A percentile compares a stretch with the other conserved stretches of the same genome.
phyloP scores from a whole-genome alignment of 805 yeast species.

The Hanseniaspora vineae region DNA sequence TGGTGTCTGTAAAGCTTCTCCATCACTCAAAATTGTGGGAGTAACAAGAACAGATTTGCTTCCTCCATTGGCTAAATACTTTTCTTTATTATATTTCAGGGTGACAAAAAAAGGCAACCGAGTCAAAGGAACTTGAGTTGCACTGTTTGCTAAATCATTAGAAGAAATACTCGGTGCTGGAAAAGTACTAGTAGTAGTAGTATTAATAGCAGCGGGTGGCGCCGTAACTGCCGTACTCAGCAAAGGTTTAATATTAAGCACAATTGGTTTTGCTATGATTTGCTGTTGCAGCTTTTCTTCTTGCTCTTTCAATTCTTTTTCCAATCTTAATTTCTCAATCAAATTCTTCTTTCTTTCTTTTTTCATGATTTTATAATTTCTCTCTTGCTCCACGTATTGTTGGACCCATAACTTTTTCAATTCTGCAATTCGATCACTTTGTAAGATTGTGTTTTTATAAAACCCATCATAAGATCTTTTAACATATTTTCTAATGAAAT shows the following conservation, averaged over 20 bases:
- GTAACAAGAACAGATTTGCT: no score
- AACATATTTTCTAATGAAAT: constrained; percentile 4
- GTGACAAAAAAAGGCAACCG: no score
- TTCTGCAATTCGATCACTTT: constrained; percentile 1
- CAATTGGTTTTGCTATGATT: constrained; percentile 3
- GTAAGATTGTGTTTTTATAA: constrained; percentile 4
- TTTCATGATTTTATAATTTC: background rate
- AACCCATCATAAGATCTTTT: constrained; percentile 8
- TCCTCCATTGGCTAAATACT: no score
- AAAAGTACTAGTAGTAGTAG: no score
- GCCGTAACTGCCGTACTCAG: background rate
- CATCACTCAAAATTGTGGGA: no score
- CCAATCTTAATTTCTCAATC: background rate
- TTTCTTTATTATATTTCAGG: no score
- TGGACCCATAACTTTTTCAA: constrained; percentile 3
- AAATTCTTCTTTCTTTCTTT: background rate
- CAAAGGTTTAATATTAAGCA: constrained; percentile 3
- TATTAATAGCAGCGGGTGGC: background rate
- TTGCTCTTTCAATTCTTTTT: background rate
- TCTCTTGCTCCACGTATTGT: background rate
- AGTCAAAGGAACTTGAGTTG: no score
- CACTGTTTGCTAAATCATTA: no score
- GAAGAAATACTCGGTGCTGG: no score
- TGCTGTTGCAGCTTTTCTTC: background rate
- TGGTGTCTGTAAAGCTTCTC: no score